Base-by-base conservation (phyloP, 148 eudicot species). In the Polygonum maritimum region DNA sequence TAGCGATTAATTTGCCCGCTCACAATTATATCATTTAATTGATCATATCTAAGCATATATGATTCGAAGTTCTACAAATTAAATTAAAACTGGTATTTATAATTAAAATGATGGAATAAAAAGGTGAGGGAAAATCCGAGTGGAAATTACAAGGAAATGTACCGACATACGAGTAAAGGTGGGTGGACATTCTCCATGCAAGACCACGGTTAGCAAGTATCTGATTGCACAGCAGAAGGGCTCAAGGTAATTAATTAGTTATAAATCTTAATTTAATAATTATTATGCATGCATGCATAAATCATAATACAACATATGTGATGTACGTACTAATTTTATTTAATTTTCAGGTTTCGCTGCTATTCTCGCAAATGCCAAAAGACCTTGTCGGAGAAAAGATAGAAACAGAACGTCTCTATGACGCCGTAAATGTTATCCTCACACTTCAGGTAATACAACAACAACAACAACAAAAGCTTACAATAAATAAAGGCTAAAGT, bases 181-280 rank as follows among this genome's bases (percentile, higher is more conserved):
- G 80, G 86, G 2, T 90, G 94, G 94, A 82, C 94, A 26, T 90
- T 88, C 74, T 87, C 92, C 26, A 84, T 79, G 51, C 89, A 84
- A 80, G 95, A 88, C 76, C 92, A 90, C 73, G 94, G 94, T 26
- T 90, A 89, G 94, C 90, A 85, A 70, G 90, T 90, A 77, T 90
- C 94, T 6, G 92, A 90, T 69, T 88, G 90, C 81, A 90, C 92
- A 1, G 86, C 85, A 6, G 94, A 90, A 81, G 94, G 90, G 12
- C 83, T 90, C 9, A 90, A 87, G 84, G 94, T n/a, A n/a, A n/a
- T n/a, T 88, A 75, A 36, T 12, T 31, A 33, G 31, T 15, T 31
- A 0, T 26, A 0, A 26, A 26, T 26, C 31, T 26, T 1, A 26
- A 26, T 26, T 26, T n/a, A n/a, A n/a, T 26, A 0, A 26, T 26